Conservation (phyloP, 148 eudicot genomes). For the Camellia lanceoleosa region DNA sequence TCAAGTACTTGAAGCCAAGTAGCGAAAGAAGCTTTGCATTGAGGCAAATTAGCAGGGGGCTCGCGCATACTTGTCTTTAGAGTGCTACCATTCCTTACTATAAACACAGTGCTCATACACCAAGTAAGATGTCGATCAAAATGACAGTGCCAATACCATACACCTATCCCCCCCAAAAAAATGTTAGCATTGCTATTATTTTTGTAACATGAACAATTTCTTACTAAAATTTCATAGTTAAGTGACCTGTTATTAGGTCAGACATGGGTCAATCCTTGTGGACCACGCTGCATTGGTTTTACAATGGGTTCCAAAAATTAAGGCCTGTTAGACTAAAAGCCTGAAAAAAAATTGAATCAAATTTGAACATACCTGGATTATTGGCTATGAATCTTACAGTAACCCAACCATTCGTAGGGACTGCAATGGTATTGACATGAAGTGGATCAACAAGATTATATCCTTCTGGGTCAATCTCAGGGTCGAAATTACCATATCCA, state of each 20-base stretch:
- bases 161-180: neutral
- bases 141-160: conserved; percentile 7
- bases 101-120: neutral
- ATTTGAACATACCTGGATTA: neutral
- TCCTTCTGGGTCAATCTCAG: neutral
- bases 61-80: neutral
- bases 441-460: neutral
- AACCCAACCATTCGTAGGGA: neutral
- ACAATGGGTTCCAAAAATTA: no score
- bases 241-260: no score
- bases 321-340: no score
- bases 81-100: neutral
- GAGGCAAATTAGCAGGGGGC: neutral
- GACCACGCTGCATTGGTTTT: no score
- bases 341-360: no score
- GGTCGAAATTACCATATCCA: neutral
- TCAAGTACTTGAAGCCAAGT: neutral
- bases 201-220: no score
- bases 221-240: no score
- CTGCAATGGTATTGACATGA: neutral
- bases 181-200: no score
- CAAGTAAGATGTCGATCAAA: neutral
- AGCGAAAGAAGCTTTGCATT: neutral
- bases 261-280: no score
- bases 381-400: neutral